Percentiles rank a stretch among this genome's conserved stretches.
Evolutionary conservation across 768 basidiomycete species (phyloP).

Genomic region (Lactarius sanguifluus): DNA sequence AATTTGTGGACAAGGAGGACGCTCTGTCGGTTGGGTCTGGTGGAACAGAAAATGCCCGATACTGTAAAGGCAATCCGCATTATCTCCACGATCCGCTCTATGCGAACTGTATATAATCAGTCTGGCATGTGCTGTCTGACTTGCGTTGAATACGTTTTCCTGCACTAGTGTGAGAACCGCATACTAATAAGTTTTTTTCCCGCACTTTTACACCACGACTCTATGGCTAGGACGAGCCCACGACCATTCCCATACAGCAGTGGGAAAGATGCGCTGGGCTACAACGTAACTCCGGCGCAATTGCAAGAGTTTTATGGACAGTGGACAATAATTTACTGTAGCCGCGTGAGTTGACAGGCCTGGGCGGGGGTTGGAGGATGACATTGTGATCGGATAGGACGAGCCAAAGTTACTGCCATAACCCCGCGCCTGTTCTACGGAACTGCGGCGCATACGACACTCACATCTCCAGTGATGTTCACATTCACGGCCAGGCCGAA

Average conservation of each 20-base stretch:
- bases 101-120: not conserved
- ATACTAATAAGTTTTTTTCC: not conserved
- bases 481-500: too few species aligned
- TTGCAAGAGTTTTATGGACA: too few species aligned
- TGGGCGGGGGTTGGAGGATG: too few species aligned
- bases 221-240: not conserved
- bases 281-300: too few species aligned
- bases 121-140: not conserved
- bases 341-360: too few species aligned
- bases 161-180: not conserved
- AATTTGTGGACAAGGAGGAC: not conserved
- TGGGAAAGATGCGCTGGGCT: not conserved
- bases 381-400: too few species aligned
- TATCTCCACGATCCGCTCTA: not conserved
- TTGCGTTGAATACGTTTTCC: not conserved
- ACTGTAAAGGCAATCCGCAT: not conserved
- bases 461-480: too few species aligned
- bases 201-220: not conserved
- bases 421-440: too few species aligned
- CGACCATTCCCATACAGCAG: not conserved
- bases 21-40: not conserved
- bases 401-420: too few species aligned
- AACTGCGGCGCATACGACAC: too few species aligned
- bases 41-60: not conserved
- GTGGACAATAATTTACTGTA: too few species aligned